Percentiles rank a stretch among this genome's conserved stretches.
Evolutionary conservation across 495 filamentous ascomycete species (phyloP).

Genomic region (Haplographium delicatum): DNA sequence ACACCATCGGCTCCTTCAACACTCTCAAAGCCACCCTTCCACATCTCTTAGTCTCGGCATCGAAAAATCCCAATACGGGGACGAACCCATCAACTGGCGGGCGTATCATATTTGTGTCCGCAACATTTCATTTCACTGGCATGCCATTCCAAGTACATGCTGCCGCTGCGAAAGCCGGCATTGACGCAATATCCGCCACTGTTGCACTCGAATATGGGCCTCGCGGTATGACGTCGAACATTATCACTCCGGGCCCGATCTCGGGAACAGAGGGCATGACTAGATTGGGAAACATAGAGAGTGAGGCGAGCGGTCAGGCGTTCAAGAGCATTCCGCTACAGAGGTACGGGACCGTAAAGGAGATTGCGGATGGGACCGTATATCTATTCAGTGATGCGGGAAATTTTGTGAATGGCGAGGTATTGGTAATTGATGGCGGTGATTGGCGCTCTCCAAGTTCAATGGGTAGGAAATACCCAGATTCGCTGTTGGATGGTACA

Average conservation of each 20-base stretch:
- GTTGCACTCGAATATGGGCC: slow-evolving; percentile 86
- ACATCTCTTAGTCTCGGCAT: slow-evolving; percentile 67
- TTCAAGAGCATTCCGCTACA: slow-evolving; percentile 54
- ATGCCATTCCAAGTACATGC: slow-evolving; percentile 83
- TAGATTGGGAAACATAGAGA: slow-evolving; percentile 30
- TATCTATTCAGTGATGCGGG: slow-evolving; percentile 79
- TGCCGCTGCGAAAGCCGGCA: slow-evolving; percentile 81
- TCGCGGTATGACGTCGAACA: slow-evolving; percentile 80
- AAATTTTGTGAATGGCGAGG: slow-evolving; percentile 75
- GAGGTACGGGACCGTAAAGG: slow-evolving; percentile 70
- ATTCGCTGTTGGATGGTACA: slow-evolving; percentile 53
- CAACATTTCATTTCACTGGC: slow-evolving; percentile 84
- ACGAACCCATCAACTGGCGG: slow-evolving; percentile 58
- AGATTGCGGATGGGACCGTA: slow-evolving; percentile 90
- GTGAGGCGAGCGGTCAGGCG: slow-evolving; percentile 29
- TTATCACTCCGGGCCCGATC: slow-evolving; percentile 79
- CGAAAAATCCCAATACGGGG: slow-evolving; percentile 46
- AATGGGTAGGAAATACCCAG: slow-evolving; percentile 46
- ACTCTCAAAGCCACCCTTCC: slow-evolving; percentile 87
- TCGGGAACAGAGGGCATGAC: slow-evolving; percentile 55
- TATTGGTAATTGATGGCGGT: slow-evolving; percentile 74
- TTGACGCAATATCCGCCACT: slow-evolving; percentile 73
- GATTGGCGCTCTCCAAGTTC: slow-evolving; percentile 27
- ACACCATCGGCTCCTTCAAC: slow-evolving; percentile 89
- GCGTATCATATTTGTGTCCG: slow-evolving; percentile 81